Evolutionary conservation across 2,329 filamentous ascomycete species (phyloP).

Genomic region (Aspergillus sp.): DNA sequence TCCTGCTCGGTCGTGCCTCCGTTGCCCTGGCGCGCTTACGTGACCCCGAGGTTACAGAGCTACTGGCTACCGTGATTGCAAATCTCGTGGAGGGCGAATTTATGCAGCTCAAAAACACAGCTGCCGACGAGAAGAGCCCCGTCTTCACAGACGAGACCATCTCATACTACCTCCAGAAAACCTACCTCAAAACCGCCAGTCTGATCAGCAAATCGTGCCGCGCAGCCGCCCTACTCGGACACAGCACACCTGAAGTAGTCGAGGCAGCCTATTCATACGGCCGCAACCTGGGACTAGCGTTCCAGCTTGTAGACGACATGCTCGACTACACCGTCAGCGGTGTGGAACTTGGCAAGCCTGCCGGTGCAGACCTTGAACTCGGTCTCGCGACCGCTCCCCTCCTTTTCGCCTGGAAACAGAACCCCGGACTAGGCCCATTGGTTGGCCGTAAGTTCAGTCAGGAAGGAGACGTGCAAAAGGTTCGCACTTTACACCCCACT

Average conservation of each 20-base stretch:
- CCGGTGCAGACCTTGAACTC: constrained; percentile 88
- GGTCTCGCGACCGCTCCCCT: constrained; percentile 91
- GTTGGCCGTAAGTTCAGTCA: constrained; percentile 87
- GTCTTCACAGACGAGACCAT: constrained; percentile 85
- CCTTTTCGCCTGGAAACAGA: constrained; percentile 92
- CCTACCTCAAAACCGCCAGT: constrained; percentile 93
- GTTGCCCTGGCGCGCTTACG: constrained; percentile 87
- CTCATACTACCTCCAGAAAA: constrained; percentile 95
- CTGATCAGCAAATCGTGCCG: constrained; percentile 96
- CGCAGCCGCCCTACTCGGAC: constrained; percentile 81
- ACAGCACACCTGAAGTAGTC: constrained; percentile 72
- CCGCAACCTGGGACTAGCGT: constrained; percentile 88
- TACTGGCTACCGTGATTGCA: constrained; percentile 92
- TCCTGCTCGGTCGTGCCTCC: constrained; percentile 87
- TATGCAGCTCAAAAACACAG: constrained; percentile 98
- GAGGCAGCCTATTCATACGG: constrained; percentile 92
- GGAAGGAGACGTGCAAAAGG: constrained; percentile 80
- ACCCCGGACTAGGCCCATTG: constrained; percentile 77
- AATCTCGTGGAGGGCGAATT: constrained; percentile 98
- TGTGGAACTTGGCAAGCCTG: constrained; percentile 86
- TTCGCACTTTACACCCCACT: constrained; percentile 49
- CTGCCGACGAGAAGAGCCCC: constrained; percentile 79
- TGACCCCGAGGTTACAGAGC: constrained; percentile 90
- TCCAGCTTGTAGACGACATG: constrained; percentile 97
- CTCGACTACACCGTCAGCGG: constrained; percentile 90